These are phyloP conservation scores for Blastobotrys petasosporus DNA, from an alignment of 1,139 yeast species.

Conservation along the genomic window DNA sequence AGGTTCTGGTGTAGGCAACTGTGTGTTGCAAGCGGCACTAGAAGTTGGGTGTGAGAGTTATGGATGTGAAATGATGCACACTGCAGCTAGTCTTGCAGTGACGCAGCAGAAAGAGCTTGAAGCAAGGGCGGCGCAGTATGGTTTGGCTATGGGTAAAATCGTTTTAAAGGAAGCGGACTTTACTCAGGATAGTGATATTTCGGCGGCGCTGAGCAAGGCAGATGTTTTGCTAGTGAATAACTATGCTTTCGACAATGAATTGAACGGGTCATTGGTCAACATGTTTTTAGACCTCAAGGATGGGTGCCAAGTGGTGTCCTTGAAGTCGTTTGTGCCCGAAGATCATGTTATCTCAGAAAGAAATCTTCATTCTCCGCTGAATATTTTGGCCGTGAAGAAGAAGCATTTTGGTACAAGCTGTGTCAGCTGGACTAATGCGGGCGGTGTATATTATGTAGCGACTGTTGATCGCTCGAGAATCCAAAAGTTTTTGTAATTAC, in stretches of 20 bases:
- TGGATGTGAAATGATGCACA: conserved; percentile 86
- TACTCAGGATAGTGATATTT: conserved; percentile 55
- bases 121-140: conserved; percentile 56
- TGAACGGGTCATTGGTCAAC: conserved; percentile 64
- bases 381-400: conserved; percentile 58
- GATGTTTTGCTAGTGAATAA: conserved; percentile 77
- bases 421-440: conserved; percentile 88
- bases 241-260: conserved; percentile 68
- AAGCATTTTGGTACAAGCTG: conserved; percentile 62
- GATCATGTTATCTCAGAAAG: conserved; percentile 50
- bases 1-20: conserved; percentile 93
- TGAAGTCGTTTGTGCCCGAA: conserved; percentile 62
- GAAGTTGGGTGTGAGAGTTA: conserved; percentile 81
- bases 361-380: conserved; percentile 48
- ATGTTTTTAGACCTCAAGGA: conserved; percentile 58
- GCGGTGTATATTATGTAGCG: conserved; percentile 73
- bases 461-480: conserved; percentile 47
- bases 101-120: conserved; percentile 54
- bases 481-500: neutral
- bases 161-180: conserved; percentile 62
- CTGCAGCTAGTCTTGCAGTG: conserved; percentile 65
- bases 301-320: conserved; percentile 73
- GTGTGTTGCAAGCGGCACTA: conserved; percentile 82
- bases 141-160: conserved; percentile 52
- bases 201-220: conserved; percentile 49